phyloP scores from a whole-genome alignment of 306 rosid genomes.

The Arachis stenosperma region DNA sequence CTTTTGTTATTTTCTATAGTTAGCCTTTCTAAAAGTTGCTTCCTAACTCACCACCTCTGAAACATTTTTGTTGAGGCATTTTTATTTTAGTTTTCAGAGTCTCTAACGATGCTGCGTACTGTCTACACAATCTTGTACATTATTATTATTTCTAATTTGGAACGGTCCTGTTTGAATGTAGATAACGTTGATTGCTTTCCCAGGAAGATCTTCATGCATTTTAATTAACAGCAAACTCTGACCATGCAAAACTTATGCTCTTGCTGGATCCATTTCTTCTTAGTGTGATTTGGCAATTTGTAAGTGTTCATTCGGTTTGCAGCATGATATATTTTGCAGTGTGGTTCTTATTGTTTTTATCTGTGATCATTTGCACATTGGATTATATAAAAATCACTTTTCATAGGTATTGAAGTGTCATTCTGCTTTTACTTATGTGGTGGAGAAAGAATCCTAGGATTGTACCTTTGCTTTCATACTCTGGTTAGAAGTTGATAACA shows the following conservation, averaged over 20 bases:
- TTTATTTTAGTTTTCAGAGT: background rate
- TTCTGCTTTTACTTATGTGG: slow-evolving; percentile 5
- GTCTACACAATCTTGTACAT: slow-evolving; percentile 3
- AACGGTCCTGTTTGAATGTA: slow-evolving; percentile 4
- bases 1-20: slow-evolving; percentile 2
- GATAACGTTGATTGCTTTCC: slow-evolving; percentile 13
- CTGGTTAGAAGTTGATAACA: background rate
- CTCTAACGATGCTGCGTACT: slow-evolving; percentile 5
- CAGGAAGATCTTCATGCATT: background rate
- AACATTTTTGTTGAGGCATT: background rate
- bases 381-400: background rate
- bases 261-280: slow-evolving; percentile 12
- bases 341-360: background rate
- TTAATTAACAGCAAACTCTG: background rate
- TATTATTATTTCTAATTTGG: background rate
- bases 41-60: background rate
- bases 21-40: slow-evolving; percentile 5
- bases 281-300: slow-evolving; percentile 7
- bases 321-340: background rate
- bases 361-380: background rate
- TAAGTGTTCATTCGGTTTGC: background rate
- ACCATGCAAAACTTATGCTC: background rate
- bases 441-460: background rate
- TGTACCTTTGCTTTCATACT: background rate
- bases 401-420: slow-evolving; percentile 5